These are phyloP conservation scores for Malus sylvestris DNA, from an alignment of 306 rosid species.

Conservation along the genomic window DNA sequence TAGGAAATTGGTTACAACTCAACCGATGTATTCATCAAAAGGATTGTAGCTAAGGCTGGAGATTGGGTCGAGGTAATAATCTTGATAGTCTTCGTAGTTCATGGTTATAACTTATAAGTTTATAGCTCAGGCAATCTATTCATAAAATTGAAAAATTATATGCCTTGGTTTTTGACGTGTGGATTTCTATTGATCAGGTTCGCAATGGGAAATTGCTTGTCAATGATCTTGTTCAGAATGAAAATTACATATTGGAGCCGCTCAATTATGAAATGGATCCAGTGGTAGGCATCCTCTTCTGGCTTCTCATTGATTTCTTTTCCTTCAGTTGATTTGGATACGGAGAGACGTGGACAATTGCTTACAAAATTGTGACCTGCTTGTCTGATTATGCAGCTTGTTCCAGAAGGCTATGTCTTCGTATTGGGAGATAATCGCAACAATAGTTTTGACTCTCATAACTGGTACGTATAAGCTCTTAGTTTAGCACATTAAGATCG, in stretches of 20 bases:
- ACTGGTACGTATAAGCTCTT: conserved; percentile 57
- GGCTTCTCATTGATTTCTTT: background rate
- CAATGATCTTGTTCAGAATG: conserved; percentile 64
- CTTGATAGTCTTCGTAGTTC: background rate
- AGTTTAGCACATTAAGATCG: background rate
- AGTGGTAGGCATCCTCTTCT: conserved; percentile 34
- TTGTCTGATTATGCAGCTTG: conserved; percentile 49
- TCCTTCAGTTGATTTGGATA: background rate
- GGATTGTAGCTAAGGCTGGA: conserved; percentile 93
- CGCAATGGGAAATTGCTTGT: conserved; percentile 68
- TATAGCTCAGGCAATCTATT: background rate
- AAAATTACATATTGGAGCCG: conserved; percentile 72
- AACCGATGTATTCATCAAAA: conserved; percentile 69
- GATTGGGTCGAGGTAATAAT: conserved; percentile 67
- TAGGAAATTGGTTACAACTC: conserved; percentile 62
- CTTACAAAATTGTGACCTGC: background rate
- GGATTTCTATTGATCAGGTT: conserved; percentile 36
- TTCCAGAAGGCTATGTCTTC: conserved; percentile 86
- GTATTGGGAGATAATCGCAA: conserved; percentile 98
- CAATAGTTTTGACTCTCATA: conserved; percentile 86
- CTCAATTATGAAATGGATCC: conserved; percentile 68
- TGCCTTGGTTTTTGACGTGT: conserved; percentile 6
- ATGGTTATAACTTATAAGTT: background rate
- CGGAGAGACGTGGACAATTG: background rate
- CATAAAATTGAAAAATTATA: background rate